Conservation (phyloP, 352 stramenopile genomes). For the Achlya hypogyna region DNA sequence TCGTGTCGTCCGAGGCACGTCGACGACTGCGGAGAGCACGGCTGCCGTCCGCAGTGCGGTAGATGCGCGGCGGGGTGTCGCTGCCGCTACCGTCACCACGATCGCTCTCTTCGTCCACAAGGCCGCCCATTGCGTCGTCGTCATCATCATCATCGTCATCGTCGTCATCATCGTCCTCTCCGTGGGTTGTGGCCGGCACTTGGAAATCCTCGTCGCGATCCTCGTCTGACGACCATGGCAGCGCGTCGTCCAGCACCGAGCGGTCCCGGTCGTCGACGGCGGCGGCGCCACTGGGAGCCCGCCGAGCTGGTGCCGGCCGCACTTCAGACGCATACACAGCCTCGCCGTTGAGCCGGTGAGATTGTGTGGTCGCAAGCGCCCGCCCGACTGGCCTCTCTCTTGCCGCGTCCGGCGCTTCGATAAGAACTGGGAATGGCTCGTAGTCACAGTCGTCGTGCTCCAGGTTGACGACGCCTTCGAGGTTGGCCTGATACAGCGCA, state of each 20-base stretch:
- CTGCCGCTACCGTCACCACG: neutral
- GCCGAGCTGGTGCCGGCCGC: neutral
- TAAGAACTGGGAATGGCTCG: constrained; percentile 24
- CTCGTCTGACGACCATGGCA: constrained; percentile 64
- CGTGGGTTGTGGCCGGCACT: constrained; percentile 28
- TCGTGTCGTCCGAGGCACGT: neutral
- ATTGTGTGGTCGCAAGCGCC: constrained; percentile 12
- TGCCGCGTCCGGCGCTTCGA: neutral
- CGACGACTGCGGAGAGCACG: constrained; percentile 8
- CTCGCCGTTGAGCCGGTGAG: constrained; percentile 63
- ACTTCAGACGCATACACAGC: constrained; percentile 56
- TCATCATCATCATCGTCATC: constrained; percentile 38
- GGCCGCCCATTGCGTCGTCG: constrained; percentile 37
- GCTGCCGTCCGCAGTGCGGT: neutral
- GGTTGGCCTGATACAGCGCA: neutral
- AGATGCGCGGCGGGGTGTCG: neutral
- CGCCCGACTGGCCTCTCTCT: neutral
- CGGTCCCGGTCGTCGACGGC: constrained; percentile 70
- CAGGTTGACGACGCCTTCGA: neutral
- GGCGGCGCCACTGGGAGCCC: constrained; percentile 4
- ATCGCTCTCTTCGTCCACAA: constrained; percentile 10
- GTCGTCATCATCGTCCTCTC: constrained; percentile 31
- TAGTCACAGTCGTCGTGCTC: neutral
- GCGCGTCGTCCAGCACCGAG: constrained; percentile 72
- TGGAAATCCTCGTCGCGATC: constrained; percentile 85